phyloP scores from a whole-genome alignment of 2,329 filamentous ascomycete genomes.

The Cladophialophora carrionii region DNA sequence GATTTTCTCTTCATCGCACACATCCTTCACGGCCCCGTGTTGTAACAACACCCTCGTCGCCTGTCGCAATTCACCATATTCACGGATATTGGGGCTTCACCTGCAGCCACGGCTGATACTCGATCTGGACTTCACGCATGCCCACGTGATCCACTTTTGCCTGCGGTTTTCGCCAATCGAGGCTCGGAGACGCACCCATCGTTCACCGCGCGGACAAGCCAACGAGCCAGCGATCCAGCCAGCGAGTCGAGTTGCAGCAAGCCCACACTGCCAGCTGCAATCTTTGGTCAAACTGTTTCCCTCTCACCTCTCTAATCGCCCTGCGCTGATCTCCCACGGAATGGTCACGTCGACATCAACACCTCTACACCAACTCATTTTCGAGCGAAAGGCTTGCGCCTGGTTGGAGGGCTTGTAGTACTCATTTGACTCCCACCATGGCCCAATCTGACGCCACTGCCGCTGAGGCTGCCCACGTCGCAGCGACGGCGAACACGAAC shows the following conservation, averaged over 20 bases:
- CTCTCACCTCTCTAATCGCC: conserved; percentile 15
- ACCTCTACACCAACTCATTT: conserved; percentile 37
- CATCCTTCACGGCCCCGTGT: conserved; percentile 9
- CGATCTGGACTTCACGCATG: conserved; percentile 13
- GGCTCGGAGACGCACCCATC: conserved; percentile 23
- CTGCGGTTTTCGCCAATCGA: conserved; percentile 27
- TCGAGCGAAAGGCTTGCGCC: conserved; percentile 39
- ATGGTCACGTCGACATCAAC: conserved; percentile 31
- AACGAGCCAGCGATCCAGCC: conserved; percentile 12
- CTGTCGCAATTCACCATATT: conserved; percentile 7
- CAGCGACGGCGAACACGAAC: conserved; percentile 55
- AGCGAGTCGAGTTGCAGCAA: conserved; percentile 17
- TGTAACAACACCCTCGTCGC: conserved; percentile 22
- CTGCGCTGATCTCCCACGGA: conserved; percentile 28
- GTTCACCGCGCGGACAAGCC: conserved; percentile 19
- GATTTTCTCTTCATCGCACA: conserved; percentile 23
- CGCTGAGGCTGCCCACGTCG: conserved; percentile 39
- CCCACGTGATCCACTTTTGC: conserved; percentile 32
- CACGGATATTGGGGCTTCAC: conserved; percentile 1
- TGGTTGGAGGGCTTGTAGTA: conserved; percentile 37
- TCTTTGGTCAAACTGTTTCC: conserved; percentile 13
- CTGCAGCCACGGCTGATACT: conserved; percentile 17
- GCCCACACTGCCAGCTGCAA: conserved; percentile 20
- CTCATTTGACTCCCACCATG: conserved; percentile 30
- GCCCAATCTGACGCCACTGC: conserved; percentile 35